Conservation (phyloP, 1,139 yeast genomes). For the Dujonia santamariae region DNA sequence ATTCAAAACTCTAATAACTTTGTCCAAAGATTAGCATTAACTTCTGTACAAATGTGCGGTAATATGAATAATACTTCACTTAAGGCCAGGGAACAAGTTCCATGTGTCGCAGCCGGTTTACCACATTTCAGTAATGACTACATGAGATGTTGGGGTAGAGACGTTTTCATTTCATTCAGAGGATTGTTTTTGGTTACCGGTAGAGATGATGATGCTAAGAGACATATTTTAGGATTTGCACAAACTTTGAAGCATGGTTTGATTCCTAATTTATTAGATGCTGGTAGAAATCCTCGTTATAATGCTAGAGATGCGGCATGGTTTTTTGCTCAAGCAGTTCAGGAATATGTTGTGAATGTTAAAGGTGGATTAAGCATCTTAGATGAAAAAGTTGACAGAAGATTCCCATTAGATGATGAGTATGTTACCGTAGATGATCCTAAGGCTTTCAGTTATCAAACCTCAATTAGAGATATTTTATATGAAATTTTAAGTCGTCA, state of each 20-base stretch:
- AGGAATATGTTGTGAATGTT: constrained; percentile 67
- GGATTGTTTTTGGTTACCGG: constrained; percentile 80
- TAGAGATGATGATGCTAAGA: constrained; percentile 73
- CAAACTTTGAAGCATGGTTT: constrained; percentile 91
- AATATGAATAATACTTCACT: constrained; percentile 71
- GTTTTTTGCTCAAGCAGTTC: constrained; percentile 87
- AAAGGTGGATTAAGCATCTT: constrained; percentile 71
- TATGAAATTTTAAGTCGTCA: constrained; percentile 83
- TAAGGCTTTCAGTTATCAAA: constrained; percentile 69
- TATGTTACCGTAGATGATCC: constrained; percentile 69
- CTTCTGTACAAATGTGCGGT: constrained; percentile 88
- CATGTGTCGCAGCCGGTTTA: constrained; percentile 91
- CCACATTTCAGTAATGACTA: constrained; percentile 90
- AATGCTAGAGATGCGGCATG: constrained; percentile 97
- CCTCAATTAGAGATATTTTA: constrained; percentile 70
- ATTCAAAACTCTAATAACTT: constrained; percentile 67
- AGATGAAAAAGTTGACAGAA: constrained; percentile 68
- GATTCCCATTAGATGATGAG: constrained; percentile 89
- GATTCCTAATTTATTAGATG: constrained; percentile 88
- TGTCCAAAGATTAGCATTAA: constrained; percentile 74
- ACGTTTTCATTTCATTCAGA: constrained; percentile 82
- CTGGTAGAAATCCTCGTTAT: constrained; percentile 90
- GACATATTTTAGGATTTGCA: constrained; percentile 84
- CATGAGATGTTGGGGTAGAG: constrained; percentile 99
- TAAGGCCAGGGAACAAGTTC: constrained; percentile 57